phyloP scores from a whole-genome alignment of 768 basidiomycete genomes.

The Rubroboletus pulcherrimus region DNA sequence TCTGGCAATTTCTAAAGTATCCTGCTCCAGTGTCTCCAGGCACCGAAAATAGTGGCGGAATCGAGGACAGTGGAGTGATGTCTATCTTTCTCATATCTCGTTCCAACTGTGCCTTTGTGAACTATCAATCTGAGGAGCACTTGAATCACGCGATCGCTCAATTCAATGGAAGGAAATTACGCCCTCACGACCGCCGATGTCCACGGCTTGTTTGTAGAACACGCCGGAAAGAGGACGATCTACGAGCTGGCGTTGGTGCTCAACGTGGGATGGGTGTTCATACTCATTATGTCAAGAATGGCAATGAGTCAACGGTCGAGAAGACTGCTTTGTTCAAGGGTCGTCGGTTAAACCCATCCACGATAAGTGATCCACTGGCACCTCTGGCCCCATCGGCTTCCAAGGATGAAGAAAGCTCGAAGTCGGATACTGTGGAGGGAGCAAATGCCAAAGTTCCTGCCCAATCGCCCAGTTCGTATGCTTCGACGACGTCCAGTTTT shows the following conservation, averaged over 20 bases:
- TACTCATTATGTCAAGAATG: constrained; percentile 65
- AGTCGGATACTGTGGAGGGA: neutral
- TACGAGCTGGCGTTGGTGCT: constrained; percentile 85
- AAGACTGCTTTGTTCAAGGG: neutral
- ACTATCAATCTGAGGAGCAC: constrained; percentile 64
- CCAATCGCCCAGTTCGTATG: constrained; percentile 59
- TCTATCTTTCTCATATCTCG: constrained; percentile 92
- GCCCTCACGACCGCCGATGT: constrained; percentile 69
- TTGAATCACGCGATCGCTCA: constrained; percentile 63
- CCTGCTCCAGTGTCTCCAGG: constrained; percentile 14
- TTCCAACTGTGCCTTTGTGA: constrained; percentile 94
- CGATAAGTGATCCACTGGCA: neutral
- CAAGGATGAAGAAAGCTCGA: constrained; percentile 38
- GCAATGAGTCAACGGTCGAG: constrained; percentile 14
- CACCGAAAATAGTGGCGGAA: neutral
- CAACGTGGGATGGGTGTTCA: constrained; percentile 89
- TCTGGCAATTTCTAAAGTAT: constrained; percentile 78
- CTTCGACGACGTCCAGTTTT: constrained; percentile 83
- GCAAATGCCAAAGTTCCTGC: constrained; percentile 7
- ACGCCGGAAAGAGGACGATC: constrained; percentile 76
- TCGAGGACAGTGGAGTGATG: constrained; percentile 51
- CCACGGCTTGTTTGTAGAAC: constrained; percentile 80
- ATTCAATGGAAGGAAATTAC: constrained; percentile 70
- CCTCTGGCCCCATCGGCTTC: constrained; percentile 29
- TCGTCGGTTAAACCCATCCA: neutral